These are phyloP conservation scores for Psilocybe cyanescens DNA, from an alignment of 768 basidiomycete genomes.

Conservation along the genomic window DNA sequence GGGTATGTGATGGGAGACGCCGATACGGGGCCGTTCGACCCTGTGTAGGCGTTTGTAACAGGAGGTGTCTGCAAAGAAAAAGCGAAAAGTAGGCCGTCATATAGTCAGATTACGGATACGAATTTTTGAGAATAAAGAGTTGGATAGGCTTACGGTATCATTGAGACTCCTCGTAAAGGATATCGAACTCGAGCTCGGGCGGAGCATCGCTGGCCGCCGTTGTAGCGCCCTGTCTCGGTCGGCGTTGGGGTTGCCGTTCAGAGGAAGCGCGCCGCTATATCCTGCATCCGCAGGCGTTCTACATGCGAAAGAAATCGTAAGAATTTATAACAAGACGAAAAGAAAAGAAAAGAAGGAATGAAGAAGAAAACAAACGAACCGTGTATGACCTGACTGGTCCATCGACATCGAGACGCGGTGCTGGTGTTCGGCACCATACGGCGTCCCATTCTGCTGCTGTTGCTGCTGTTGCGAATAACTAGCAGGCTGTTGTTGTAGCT, in stretches of 20 bases:
- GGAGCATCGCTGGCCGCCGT: slow-evolving; percentile 46
- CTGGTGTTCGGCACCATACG: slow-evolving; percentile 10
- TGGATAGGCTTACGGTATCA: slow-evolving; percentile 48
- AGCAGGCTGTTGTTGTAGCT: no score
- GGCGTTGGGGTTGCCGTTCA: slow-evolving; percentile 17
- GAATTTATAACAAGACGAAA: neutral
- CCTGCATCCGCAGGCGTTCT: slow-evolving; percentile 48
- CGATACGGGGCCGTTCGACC: slow-evolving; percentile 37
- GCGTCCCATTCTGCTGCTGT: slow-evolving; percentile 15
- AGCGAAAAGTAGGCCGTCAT: neutral
- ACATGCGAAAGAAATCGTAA: neutral
- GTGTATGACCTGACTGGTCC: slow-evolving; percentile 47
- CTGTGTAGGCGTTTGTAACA: slow-evolving; percentile 35
- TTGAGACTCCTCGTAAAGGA: slow-evolving; percentile 50
- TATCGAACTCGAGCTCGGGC: slow-evolving; percentile 45
- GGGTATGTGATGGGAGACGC: slow-evolving; percentile 50
- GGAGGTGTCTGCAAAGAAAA: slow-evolving; percentile 34
- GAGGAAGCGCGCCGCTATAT: slow-evolving; percentile 30
- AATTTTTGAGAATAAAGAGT: neutral
- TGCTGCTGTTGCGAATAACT: neutral
- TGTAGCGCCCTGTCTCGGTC: slow-evolving; percentile 20
- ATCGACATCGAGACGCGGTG: slow-evolving; percentile 40
- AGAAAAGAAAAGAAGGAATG: neutral
- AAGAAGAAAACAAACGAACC: slow-evolving; percentile 32
- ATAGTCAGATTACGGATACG: neutral